Evolutionary conservation across 176 grass and related monocot species (phyloP), one percentile per base, ranked within the genome.

Genomic region (Zizania latifolia): DNA sequence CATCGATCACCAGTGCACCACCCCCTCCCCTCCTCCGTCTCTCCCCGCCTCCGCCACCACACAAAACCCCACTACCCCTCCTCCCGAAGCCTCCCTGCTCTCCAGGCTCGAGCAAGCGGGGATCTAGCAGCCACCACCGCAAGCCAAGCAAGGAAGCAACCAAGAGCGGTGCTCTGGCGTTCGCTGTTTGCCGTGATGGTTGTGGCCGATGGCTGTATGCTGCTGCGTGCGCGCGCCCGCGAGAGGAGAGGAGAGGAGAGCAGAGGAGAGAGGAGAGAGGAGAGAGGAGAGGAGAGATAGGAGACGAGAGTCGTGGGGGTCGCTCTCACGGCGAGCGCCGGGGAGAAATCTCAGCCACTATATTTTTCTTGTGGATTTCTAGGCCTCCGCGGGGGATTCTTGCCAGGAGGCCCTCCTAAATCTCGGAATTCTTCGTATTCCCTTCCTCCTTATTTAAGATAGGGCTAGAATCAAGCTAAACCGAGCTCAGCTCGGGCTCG

Each of bases 291-390:
- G 1, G 3, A 9, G 10, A n/a, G n/a, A n/a, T n/a, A n/a, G n/a
- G n/a, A n/a, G n/a, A n/a, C n/a, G n/a, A n/a, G n/a, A n/a, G n/a
- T n/a, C n/a, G 60, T 58, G 80, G 51, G 11, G 37, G 68, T 88
- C 80, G 86, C 86, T 70, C 43, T 82, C 85, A 74, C 68, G 39
- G 56, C 41, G 72, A 48, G 41, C 80, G 74, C 75, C 86, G 75
- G 33, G 89, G 89, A 90, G 58, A 86, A 92, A 84, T 90, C 89
- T 90, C 77, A 90, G 95, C 95, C 91, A 94, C 91, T 89, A 92
- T 74, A 72, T 88, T 88, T 93, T 92, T 90, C 82, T 90, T 87
- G 94, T 93, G 94, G 94, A 54, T 91, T 91, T 87, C 77, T 75
- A 39, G 84, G 46, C 36, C 62, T 78, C 70, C 72, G 57, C 34